These are phyloP conservation scores for Dorcoceras hygrometricum DNA, from an alignment of 257 asterid genomes.

Conservation along the genomic window DNA sequence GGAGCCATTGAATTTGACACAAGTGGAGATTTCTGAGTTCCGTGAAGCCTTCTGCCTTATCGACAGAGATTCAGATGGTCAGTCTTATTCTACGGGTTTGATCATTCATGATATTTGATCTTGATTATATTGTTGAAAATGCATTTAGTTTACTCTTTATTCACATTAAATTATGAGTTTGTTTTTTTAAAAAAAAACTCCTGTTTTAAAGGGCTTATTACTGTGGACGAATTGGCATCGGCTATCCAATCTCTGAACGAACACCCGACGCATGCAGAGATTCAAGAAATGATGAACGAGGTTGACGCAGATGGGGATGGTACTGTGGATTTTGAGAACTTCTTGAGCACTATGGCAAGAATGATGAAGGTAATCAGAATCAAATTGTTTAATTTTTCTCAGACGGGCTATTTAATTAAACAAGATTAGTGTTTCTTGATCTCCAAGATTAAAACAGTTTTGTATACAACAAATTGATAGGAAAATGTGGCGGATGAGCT, in stretches of 20 bases:
- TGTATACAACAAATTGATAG: constrained; percentile 24
- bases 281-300: constrained; percentile 63
- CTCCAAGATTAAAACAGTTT: too few relatives aligned
- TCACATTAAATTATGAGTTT: too few relatives aligned
- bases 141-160: too few relatives aligned
- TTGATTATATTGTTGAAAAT: too few relatives aligned
- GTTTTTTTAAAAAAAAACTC: too few relatives aligned
- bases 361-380: constrained; percentile 48
- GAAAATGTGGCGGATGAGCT: constrained; percentile 66
- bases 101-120: too few relatives aligned
- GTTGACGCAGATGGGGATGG: constrained; percentile 50
- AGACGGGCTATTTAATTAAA: too few relatives aligned
- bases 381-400: too few relatives aligned
- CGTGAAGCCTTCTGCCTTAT: background rate
- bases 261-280: constrained; percentile 64
- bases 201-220: constrained; percentile 46
- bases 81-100: background rate
- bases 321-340: constrained; percentile 55
- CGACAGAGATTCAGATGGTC: background rate
- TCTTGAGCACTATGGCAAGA: constrained; percentile 60
- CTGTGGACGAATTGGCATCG: constrained; percentile 54
- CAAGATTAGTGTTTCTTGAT: too few relatives aligned
- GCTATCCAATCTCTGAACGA: constrained; percentile 61
- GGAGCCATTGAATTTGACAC: background rate
- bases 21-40: background rate